Base-by-base conservation (phyloP, 148 eudicot species). In the Rhododendron griersonianum region DNA sequence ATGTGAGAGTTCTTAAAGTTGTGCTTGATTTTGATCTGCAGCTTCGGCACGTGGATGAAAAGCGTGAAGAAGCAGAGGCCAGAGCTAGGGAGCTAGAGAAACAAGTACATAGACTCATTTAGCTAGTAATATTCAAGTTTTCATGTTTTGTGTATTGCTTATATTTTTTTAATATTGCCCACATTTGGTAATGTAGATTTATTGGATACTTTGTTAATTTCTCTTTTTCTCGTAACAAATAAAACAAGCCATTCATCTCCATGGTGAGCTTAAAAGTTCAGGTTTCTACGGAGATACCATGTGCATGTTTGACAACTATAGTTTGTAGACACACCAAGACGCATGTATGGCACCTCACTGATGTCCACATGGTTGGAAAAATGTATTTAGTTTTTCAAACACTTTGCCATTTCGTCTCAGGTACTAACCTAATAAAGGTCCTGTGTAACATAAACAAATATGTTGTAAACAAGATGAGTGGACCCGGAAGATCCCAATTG, bases 21-120 rank as follows among this genome's bases (percentile, higher is more conserved):
- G 28, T 78, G 82, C 67, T 53, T 87, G 87, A 86, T 84, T 65
- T 87, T 85, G 65, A 9, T 85, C 83, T 89, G 87, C 95, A 97
- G 99, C 96, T 94, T 85, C 95, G 91, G 51, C 89, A 84, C 65
- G 95, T 95, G 81, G 96, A 97, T 82, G 91, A 88, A 91, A 93
- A 91, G 86, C 95, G 95, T 53, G 95, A 93, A 93, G 99, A 92
- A 92, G 91, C 98, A 50, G 99, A 97, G 90, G 98, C 98, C 86
- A 93, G 99, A 88, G 95, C 94, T 19, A 89, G 91, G 90, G 91
- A 91, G 88, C 94, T 95, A 75, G 99, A 97, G 91, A 91, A 90
- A 91, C 99, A 97, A 93, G 99, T 97, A 84, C 45, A 92, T 80
- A 79, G 63, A 53, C 78, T 86, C 47, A 39, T 55, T 69, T 67